Evolutionary conservation across 2,329 filamentous ascomycete genomes (phyloP).

Genomic region (Nemania diffusa): DNA sequence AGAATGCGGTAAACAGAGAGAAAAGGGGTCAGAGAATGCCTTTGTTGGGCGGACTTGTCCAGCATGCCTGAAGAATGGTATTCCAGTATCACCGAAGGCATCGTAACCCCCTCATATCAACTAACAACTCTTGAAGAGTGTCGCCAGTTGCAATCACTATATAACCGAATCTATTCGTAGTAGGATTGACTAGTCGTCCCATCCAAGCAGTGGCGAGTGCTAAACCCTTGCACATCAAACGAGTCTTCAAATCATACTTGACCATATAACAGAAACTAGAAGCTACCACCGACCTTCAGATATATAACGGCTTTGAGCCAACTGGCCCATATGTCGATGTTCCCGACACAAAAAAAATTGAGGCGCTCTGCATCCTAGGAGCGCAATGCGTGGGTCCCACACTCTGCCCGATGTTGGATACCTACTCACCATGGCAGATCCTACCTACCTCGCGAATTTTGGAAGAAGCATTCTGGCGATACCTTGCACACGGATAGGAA

Average conservation of each 20-base stretch:
- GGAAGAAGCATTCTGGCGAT: neutral
- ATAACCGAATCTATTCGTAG: neutral
- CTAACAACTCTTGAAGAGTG: neutral
- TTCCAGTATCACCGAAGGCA: constrained; percentile 16
- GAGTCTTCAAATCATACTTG: neutral
- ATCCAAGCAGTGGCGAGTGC: neutral
- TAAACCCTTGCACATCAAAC: neutral
- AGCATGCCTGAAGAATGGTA: constrained; percentile 44
- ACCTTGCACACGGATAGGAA: neutral
- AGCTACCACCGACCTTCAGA: neutral
- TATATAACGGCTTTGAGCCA: neutral
- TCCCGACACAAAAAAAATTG: neutral
- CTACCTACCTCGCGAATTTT: neutral
- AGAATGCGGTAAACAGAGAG: constrained; percentile 48
- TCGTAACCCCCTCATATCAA: neutral
- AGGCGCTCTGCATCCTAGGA: neutral
- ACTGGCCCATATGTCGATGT: neutral
- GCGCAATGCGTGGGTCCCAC: too few species aligned
- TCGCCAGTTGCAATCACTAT: neutral
- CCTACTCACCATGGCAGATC: too few species aligned
- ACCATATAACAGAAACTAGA: neutral
- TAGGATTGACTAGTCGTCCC: neutral
- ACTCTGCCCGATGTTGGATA: neutral
- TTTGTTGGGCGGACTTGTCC: constrained; percentile 49
- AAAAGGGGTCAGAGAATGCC: constrained; percentile 37